Conservation (phyloP, 2,329 filamentous ascomycete genomes). For the Alternaria tenuissima region DNA sequence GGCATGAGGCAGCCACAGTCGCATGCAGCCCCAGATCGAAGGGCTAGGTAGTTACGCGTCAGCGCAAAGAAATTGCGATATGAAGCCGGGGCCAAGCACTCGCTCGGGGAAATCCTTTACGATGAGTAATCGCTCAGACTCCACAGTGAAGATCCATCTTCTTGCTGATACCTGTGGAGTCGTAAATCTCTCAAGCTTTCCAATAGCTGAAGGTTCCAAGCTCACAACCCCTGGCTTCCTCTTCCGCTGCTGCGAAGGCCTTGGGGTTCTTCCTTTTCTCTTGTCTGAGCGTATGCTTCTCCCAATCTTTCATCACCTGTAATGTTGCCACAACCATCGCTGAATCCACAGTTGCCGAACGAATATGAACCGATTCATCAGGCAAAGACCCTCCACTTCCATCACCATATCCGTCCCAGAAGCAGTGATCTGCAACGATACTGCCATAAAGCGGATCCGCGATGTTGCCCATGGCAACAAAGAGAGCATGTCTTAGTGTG, state of each 20-base stretch:
- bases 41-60: background rate
- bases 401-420: slow-evolving; percentile 42
- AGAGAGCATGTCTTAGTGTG: slow-evolving; percentile 43
- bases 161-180: background rate
- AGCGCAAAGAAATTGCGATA: background rate
- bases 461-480: slow-evolving; percentile 28
- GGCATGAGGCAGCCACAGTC: background rate
- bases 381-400: slow-evolving; percentile 31
- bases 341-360: slow-evolving; percentile 32
- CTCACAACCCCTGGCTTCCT: slow-evolving; percentile 28
- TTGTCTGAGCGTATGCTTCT: slow-evolving; percentile 33
- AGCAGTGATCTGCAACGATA: slow-evolving; percentile 48
- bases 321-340: slow-evolving; percentile 42
- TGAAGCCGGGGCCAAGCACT: background rate
- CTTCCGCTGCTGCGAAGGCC: slow-evolving; percentile 33
- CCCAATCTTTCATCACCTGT: slow-evolving; percentile 48
- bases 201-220: slow-evolving; percentile 40
- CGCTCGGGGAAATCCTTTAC: background rate
- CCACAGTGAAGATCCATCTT: background rate
- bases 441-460: slow-evolving; percentile 43
- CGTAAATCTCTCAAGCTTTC: slow-evolving; percentile 16
- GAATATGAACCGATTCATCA: slow-evolving; percentile 42
- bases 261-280: slow-evolving; percentile 29
- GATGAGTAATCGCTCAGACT: background rate
- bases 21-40: background rate